These are phyloP conservation scores for Geranium rotundifolium DNA, from an alignment of 345 rosid species.

Conservation along the genomic window DNA sequence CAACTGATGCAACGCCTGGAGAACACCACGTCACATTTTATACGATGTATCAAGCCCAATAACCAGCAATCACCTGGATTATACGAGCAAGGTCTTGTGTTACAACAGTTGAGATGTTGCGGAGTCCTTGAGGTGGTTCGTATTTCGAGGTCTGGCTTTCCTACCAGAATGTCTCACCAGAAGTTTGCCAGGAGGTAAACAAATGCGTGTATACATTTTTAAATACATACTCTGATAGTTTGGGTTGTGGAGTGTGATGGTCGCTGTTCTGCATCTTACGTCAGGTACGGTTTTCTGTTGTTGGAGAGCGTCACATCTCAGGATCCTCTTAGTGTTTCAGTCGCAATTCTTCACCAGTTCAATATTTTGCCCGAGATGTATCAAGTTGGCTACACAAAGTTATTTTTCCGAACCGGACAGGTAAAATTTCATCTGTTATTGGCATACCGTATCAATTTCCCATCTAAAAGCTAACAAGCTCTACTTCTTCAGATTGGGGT, in stretches of 20 bases:
- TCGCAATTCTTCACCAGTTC: constrained; percentile 97
- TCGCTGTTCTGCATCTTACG: constrained; percentile 11
- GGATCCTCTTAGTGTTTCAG: constrained; percentile 92
- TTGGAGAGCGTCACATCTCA: constrained; percentile 64
- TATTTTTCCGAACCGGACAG: constrained; percentile 98
- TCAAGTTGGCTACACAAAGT: constrained; percentile 96
- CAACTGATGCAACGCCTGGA: constrained; percentile 93
- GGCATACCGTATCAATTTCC: neutral
- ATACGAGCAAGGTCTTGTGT: constrained; percentile 80
- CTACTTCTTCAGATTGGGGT: constrained; percentile 64
- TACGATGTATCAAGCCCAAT: constrained; percentile 97
- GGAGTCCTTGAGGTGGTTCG: constrained; percentile 98
- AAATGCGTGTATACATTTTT: neutral
- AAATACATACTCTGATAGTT: neutral
- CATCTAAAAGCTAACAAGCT: neutral
- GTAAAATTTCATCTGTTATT: constrained; percentile 21
- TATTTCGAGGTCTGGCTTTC: constrained; percentile 92
- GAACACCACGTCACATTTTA: constrained; percentile 91
- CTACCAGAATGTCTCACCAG: constrained; percentile 94
- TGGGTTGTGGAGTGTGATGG: neutral
- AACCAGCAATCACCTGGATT: constrained; percentile 76
- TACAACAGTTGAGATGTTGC: constrained; percentile 95
- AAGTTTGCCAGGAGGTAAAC: constrained; percentile 85
- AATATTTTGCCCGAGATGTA: constrained; percentile 96
- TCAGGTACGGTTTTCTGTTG: constrained; percentile 94